Evolutionary conservation across 108 stramenopile species (phyloP).

Genomic region (Cyclotella choctawhatcheeana): DNA sequence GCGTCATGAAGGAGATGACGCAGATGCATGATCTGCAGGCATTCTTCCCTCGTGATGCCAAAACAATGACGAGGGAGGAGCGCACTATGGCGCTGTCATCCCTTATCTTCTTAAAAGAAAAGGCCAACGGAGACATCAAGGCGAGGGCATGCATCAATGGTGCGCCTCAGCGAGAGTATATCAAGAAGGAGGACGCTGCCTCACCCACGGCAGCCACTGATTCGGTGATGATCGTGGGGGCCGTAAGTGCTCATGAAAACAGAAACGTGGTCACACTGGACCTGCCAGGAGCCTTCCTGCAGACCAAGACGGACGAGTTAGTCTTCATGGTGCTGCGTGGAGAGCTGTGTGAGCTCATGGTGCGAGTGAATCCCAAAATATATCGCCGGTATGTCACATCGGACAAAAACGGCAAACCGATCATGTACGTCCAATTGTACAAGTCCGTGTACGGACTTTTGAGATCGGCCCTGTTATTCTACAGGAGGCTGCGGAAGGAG

Average conservation of each 20-base stretch:
- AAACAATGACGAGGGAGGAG: slow-evolving; percentile 36
- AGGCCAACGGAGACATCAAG: slow-evolving; percentile 47
- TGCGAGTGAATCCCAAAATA: slow-evolving; percentile 17
- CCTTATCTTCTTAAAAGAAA: slow-evolving; percentile 58
- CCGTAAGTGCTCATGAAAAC: background rate
- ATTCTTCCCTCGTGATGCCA: slow-evolving; percentile 29
- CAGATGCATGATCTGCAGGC: slow-evolving; percentile 47
- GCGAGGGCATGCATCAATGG: slow-evolving; percentile 35
- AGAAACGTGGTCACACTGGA: slow-evolving; percentile 49
- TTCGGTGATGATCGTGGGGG: background rate
- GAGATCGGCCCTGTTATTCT: slow-evolving; percentile 12
- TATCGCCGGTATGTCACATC: slow-evolving; percentile 27
- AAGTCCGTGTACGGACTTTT: slow-evolving; percentile 19
- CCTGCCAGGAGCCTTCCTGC: slow-evolving; percentile 59
- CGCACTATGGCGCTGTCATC: slow-evolving; percentile 33
- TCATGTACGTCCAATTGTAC: background rate
- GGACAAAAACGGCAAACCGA: slow-evolving; percentile 9
- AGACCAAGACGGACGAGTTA: slow-evolving; percentile 42
- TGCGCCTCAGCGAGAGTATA: slow-evolving; percentile 14
- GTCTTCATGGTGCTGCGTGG: slow-evolving; percentile 35
- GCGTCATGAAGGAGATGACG: slow-evolving; percentile 46
- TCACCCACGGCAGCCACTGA: slow-evolving; percentile 6
- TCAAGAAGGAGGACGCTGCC: slow-evolving; percentile 6
- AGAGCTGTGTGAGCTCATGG: slow-evolving; percentile 29
- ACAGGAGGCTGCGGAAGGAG: background rate